Base-by-base conservation (phyloP, 768 basidiomycete species). In the Coprinopsis sp. region DNA sequence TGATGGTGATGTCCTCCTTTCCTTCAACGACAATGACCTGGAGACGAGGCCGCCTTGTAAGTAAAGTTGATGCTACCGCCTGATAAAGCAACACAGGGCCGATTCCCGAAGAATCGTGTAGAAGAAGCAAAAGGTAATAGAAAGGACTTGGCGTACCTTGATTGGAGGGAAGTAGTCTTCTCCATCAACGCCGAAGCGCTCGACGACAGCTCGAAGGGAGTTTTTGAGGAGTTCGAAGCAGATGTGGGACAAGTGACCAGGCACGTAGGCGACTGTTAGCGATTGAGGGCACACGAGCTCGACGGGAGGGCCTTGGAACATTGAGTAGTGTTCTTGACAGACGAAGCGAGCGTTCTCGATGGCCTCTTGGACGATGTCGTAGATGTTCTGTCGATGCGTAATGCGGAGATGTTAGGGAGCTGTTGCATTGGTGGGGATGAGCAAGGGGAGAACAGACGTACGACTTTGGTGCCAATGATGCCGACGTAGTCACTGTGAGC, bases 1-100 rank as follows among this genome's bases (percentile, higher is more conserved):
- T 99, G 77, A 99, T 91, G 2, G 95, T 98, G 58, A 98, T 96
- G 58, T 98, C 95, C 61, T 97, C 95, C 53, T 84, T 89, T n/a
- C 95, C 94, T 61, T 95, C 93, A 1, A 95, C 90, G 28, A 96
- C 95, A 47, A 97, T 79, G 39, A 95, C 88, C n/a, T n/a, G n/a
- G n/a, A n/a, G n/a, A n/a, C n/a, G n/a, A n/a, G n/a, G n/a, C n/a
- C n/a, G n/a, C n/a, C n/a, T n/a, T n/a, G n/a, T n/a, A n/a, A n/a
- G n/a, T n/a, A n/a, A n/a, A n/a, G n/a, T n/a, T n/a, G n/a, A n/a
- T n/a, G n/a, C n/a, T n/a, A n/a, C n/a, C n/a, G n/a, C n/a, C n/a
- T n/a, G n/a, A n/a, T n/a, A n/a, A n/a, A n/a, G n/a, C n/a, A n/a
- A n/a, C n/a, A n/a, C n/a, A n/a, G n/a, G n/a, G n/a, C n/a, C n/a